phyloP scores from a whole-genome alignment of 306 rosid genomes.

The Prunus mongolica region DNA sequence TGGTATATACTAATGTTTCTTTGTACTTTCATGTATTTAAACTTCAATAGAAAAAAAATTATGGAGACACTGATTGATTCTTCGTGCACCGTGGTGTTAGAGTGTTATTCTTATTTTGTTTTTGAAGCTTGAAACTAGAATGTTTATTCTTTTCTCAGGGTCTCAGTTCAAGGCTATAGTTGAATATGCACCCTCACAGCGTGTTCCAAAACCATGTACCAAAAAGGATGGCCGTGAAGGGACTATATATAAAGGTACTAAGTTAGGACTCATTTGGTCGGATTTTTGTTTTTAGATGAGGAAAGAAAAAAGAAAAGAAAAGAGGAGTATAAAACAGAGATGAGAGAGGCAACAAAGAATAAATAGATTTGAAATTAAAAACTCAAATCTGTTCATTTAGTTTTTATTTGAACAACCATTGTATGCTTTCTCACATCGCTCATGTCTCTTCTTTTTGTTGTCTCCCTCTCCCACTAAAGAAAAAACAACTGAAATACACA shows the following conservation, averaged over 20 bases:
- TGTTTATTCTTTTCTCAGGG: constrained; percentile 37
- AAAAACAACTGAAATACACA: neutral
- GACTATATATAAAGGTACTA: constrained; percentile 74
- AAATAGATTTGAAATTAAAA: too few relatives aligned
- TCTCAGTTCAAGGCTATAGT: constrained; percentile 70
- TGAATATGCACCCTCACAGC: constrained; percentile 96
- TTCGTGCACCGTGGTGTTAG: neutral
- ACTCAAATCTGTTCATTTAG: neutral
- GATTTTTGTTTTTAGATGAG: neutral
- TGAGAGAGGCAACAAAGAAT: neutral
- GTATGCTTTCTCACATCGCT: neutral
- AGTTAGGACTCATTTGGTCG: neutral
- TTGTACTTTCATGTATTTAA: neutral
- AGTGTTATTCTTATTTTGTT: neutral
- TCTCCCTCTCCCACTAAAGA: neutral
- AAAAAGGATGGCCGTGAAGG: constrained; percentile 94
- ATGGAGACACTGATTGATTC: neutral
- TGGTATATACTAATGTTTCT: neutral
- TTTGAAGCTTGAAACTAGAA: constrained; percentile 7
- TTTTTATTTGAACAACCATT: neutral
- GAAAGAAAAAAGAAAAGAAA: neutral
- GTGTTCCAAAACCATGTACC: constrained; percentile 50
- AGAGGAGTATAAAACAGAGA: neutral
- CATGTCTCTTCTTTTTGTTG: neutral
- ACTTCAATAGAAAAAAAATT: neutral